phyloP scores from a whole-genome alignment of 805 yeast species.

The Candida pseudofarinosa region DNA sequence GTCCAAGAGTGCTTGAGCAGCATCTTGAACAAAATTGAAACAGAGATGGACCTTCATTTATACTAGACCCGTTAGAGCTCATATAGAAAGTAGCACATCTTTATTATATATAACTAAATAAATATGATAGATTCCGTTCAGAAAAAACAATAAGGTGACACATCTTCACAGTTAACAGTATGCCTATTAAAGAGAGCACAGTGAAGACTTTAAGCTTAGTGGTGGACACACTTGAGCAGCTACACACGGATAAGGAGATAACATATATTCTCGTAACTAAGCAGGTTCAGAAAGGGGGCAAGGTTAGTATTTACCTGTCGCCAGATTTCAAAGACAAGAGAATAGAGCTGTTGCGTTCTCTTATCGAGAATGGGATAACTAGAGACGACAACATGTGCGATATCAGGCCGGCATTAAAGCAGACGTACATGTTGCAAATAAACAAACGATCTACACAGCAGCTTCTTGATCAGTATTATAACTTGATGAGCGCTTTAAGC shows the following conservation, averaged over 20 bases:
- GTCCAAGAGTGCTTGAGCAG: not conserved
- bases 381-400: conserved; percentile 4
- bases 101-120: not conserved
- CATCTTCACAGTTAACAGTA: conserved; percentile 1
- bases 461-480: conserved; percentile 12
- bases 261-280: not conserved
- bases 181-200: not conserved
- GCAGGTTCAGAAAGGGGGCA: not conserved
- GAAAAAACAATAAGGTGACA: not conserved
- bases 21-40: not conserved
- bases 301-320: not conserved
- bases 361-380: not conserved
- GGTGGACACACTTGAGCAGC: not conserved
- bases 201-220: not conserved
- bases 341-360: not conserved
- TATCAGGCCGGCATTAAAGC: conserved; percentile 10
- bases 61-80: too few relatives aligned
- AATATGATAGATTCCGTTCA: not conserved
- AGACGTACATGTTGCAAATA: not conserved
- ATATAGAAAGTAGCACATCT: too few relatives aligned
- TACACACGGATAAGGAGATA: not conserved
- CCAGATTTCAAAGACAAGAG: not conserved
- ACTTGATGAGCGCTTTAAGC: conserved; percentile 15
- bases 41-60: too few relatives aligned
- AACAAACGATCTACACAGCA: conserved; percentile 3